phyloP scores from a whole-genome alignment of 352 stramenopile species.

The Phytophthora ohioensis region DNA sequence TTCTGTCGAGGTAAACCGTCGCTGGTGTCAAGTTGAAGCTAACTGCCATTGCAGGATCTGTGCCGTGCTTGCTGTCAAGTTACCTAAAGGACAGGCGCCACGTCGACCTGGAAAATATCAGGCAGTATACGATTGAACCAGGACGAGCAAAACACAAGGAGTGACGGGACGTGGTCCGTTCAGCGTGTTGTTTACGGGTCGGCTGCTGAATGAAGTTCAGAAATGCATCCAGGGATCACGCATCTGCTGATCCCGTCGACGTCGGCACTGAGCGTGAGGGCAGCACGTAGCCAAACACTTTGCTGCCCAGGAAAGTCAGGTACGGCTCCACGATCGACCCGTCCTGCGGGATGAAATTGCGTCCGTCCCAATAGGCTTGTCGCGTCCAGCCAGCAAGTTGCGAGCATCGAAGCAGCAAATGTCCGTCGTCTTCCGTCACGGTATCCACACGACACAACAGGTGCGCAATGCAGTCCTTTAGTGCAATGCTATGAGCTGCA shows the following conservation, averaged over 20 bases:
- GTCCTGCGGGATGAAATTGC: conserved; percentile 70
- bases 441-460: conserved; percentile 74
- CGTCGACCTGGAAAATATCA: conserved; percentile 17
- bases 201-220: conserved; percentile 21
- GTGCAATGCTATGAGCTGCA: conserved; percentile 44
- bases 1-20: conserved; percentile 34
- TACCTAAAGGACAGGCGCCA: conserved; percentile 32
- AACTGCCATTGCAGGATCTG: conserved; percentile 6
- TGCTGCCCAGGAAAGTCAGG: conserved; percentile 87
- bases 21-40: conserved; percentile 26
- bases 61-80: not conserved
- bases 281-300: conserved; percentile 78
- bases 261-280: conserved; percentile 13
- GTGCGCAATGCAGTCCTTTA: conserved; percentile 70
- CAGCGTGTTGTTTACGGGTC: conserved; percentile 10
- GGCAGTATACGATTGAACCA: conserved; percentile 2
- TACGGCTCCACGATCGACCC: conserved; percentile 49
- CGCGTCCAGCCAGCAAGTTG: conserved; percentile 69
- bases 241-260: conserved; percentile 17
- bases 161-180: conserved; percentile 9
- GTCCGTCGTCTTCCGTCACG: conserved; percentile 71
- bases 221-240: conserved; percentile 18
- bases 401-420: conserved; percentile 74
- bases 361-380: conserved; percentile 81
- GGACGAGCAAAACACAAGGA: conserved; percentile 9